Evolutionary conservation across 2,329 filamentous ascomycete genomes (phyloP), one percentile per base, ranked within the genome.

Genomic region (Phialophora macrospora): DNA sequence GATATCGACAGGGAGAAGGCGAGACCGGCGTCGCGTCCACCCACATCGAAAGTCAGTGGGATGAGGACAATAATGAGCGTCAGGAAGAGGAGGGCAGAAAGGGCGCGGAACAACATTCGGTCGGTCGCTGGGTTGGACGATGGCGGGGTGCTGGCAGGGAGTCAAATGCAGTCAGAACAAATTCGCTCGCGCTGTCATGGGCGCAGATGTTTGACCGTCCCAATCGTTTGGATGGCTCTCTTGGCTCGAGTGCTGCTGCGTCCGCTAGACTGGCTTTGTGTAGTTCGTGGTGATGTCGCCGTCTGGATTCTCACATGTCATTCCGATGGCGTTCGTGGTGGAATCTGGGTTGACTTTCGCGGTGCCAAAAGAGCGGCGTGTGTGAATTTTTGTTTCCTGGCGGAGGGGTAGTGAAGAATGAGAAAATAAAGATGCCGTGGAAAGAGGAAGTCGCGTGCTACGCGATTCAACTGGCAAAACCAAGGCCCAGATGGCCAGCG

Each of bases 21-120:
- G 75, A 99, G 85, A 66, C 95, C 95, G 75, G 93, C 96, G 73
- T 95, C 93, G 74, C 92, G 89, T 68, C 95, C 95, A 77, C 95
- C 95, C 75, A 98, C 94, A 86, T 99, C 95, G 82, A 98, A 98
- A 74, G 94, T 92, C 76, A 99, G 89, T 68, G 95, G 95, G 77
- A 99, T 95, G 68, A 93, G 97, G 76, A 98, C 90, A 76, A 98
- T 88, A 78, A 97, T 93, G 80, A 91, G 91, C 80, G 93, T 85
- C 74, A 98, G 88, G 81, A 97, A 98, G 80, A 92, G 80, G 76
- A 89, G 84, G 80, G 92, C 92, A 75, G 92, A 92, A 73, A 93
- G 77, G 77, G 90, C 85, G 77, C 90, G 89, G 79, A 93, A 84
- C 90, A 90, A 93, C 91, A 97, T 96, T 80, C 66, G 68, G 68